Base-by-base conservation (phyloP, 768 basidiomycete genomes). In the Boletus sp. region DNA sequence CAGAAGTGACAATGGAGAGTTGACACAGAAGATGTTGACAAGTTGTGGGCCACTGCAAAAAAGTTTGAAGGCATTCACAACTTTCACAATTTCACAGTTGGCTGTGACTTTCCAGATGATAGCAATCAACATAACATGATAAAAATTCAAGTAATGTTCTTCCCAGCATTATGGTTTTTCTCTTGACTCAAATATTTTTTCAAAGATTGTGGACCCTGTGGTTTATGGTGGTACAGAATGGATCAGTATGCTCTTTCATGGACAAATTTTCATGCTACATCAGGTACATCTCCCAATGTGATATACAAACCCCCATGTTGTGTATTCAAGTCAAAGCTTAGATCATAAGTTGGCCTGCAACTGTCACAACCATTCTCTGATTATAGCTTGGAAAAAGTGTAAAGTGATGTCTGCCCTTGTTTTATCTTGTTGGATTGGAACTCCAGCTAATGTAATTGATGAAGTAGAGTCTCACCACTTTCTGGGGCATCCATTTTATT, bases 191-290 rank as follows among this genome's bases (percentile, higher is more conserved):
- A 30, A 30, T 9, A 0, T 11, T 29, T 21, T 51, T n/a, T 29
- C 10, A 55, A 51, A 93, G 91, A 75, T 95, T 40, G 75, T 80
- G 7, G 90, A 96, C 47, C 95, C 96, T n/a, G 83, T 80, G 4
- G 88, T 96, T 3, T 87, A 93, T 56, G 93, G 90, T 21, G 86
- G 85, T 37, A 95, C 90, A 2, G 96, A 99, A 66, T 98, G 96
- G 95, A 83, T 98, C 41, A 89, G 88, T 43, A 85, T 98, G 19
- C 76, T 89, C 55, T 88, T 97, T 68, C 93, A 98, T 67, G 97
- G 96, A 0, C 97, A 99, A 71, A 94, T 91, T 63, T 99, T 99
- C 71, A 98, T 99, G 97, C 74, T 99, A 50, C 96, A 99, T 70
- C 97, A 99, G 78, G 94, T 94, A 63, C 50, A 78, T 73, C n/a